Base-by-base conservation (phyloP, 257 asterid genomes). In the Datura wrightii region DNA sequence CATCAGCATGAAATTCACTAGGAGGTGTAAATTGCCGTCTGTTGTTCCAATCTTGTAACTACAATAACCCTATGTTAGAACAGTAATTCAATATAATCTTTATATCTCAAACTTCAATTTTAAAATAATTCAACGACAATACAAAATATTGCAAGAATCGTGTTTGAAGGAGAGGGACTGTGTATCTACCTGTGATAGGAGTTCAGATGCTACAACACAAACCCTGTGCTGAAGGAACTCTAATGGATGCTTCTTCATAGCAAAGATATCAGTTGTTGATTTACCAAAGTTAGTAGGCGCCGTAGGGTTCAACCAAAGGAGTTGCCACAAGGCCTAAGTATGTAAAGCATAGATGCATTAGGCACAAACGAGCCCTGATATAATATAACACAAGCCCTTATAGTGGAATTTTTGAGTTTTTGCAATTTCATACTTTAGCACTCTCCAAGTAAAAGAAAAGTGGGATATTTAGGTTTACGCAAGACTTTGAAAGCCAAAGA, bases 1-100 rank as follows among this genome's bases (percentile, higher is more conserved):
- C 99, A 89, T 94, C 99, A 81, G 98, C 98, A 87, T 94, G 95
- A 88, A 97, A 97, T 85, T 95, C 98, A 87, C 91, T 91, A 31
- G 98, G 98, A 88, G 94, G 86, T 76, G 95, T 91, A 87, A 97
- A 97, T 82, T 97, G 97, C 44, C 95, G 90, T 88, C 99, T 91
- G 89, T 94, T 95, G 85, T 97, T 97, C 99, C 99, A 97, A 86
- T 95, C 98, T 94, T 97, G 98, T 91, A 97, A 88, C 99, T 97
- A 86, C 69, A 90, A 79, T 79, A 66, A 79, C 10, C 11, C 18
- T 55, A 82, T 39, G 84, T 85, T 16, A 89, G 84, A 42, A 82
- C n/a, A 41, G 2, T 60, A 83, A 66, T 36, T 36, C 60, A 44
- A 85, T 24, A 72, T 79, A 78, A 19, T 55, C n/a, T 46, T 83